Evolutionary conservation across 2,329 filamentous ascomycete genomes (phyloP).

Genomic region (Parascedosporium putredinis): DNA sequence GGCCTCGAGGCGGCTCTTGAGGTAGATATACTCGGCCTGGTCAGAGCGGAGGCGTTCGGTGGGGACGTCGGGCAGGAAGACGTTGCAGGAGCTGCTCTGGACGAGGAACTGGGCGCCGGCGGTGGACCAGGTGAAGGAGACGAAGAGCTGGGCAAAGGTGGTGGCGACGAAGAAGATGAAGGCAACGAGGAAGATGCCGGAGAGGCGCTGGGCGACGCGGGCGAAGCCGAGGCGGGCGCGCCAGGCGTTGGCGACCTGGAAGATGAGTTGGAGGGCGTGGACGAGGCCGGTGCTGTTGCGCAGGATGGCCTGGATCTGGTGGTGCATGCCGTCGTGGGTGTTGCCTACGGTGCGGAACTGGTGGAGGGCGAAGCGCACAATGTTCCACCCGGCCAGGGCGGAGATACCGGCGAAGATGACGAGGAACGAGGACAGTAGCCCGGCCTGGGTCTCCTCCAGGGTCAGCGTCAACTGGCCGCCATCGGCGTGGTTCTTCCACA

Average conservation of each 20-base stretch:
- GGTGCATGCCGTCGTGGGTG: background rate
- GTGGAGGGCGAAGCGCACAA: conserved; percentile 7
- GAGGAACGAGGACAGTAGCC: conserved; percentile 5
- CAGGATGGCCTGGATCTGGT: conserved; percentile 7
- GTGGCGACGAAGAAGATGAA: conserved; percentile 7
- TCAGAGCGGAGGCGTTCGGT: conserved; percentile 1
- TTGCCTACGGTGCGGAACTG: background rate
- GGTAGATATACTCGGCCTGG: conserved; percentile 6
- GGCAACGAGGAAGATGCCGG: background rate
- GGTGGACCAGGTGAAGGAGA: conserved; percentile 7
- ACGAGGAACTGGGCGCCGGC: conserved; percentile 5
- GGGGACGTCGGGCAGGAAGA: background rate
- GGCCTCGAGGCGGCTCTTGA: conserved; percentile 8
- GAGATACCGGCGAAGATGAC: conserved; percentile 9
- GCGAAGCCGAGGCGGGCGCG: conserved; percentile 4
- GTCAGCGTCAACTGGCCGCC: conserved; percentile 6
- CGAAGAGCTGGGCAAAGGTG: conserved; percentile 5
- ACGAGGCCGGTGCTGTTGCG: conserved; percentile 7
- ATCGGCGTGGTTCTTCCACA: conserved; percentile 7
- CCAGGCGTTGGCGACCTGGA: conserved; percentile 5
- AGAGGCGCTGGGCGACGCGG: background rate
- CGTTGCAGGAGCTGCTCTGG: background rate
- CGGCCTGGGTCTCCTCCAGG: conserved; percentile 4
- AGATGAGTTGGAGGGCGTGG: conserved; percentile 4
- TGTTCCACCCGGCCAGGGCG: conserved; percentile 7